phyloP scores from a whole-genome alignment of 768 basidiomycete genomes.

The Naganishia vaughanmartiniae region DNA sequence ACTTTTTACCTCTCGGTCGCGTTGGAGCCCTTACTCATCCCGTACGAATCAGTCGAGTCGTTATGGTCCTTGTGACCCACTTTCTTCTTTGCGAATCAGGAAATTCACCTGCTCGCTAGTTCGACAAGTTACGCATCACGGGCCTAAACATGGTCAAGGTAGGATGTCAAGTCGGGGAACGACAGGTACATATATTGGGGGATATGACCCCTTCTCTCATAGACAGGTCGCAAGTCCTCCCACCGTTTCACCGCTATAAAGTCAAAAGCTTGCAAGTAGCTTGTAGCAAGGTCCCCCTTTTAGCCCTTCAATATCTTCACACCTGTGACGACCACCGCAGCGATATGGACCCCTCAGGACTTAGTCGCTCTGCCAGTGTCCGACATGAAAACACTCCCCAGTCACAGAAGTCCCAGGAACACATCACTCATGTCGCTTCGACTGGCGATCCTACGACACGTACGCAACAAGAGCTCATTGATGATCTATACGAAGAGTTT shows the following conservation, averaged over 20 bases:
- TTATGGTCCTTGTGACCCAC: not conserved
- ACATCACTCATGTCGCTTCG: not conserved
- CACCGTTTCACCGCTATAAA: too few species aligned
- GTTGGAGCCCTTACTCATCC: conserved; percentile 2
- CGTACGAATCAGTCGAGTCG: not conserved
- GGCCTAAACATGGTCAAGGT: too few species aligned
- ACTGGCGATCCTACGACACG: not conserved
- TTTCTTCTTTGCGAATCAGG: not conserved
- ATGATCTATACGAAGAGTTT: not conserved
- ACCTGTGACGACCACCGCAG: too few species aligned
- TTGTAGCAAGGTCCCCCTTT: too few species aligned
- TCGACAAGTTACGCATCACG: too few species aligned
- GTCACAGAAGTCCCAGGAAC: not conserved
- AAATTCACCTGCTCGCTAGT: not conserved
- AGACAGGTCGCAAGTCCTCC: too few species aligned
- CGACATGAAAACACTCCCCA: not conserved
- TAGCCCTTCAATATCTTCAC: too few species aligned
- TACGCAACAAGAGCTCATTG: not conserved
- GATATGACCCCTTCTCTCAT: too few species aligned
- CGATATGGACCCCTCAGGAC: not conserved
- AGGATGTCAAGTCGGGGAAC: too few species aligned
- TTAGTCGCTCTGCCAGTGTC: not conserved
- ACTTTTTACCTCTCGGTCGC: not conserved
- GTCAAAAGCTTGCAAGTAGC: too few species aligned
- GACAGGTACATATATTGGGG: not conserved